Evolutionary conservation across 805 yeast species (phyloP), one percentile per base, ranked within the genome.

Genomic region (Allodekkera sacchari): DNA sequence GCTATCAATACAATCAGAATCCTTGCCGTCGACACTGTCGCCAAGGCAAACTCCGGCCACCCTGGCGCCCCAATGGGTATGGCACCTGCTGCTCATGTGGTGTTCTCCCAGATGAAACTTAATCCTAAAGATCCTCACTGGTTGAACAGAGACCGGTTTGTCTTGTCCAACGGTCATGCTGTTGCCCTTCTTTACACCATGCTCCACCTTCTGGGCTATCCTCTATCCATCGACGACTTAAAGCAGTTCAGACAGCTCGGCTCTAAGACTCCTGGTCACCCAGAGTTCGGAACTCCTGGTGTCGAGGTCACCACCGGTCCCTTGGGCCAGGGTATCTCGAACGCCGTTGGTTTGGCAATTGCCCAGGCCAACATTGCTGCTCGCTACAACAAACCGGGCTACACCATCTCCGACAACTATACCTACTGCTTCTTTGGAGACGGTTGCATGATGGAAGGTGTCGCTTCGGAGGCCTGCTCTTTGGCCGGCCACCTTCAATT

Each of bases 1-100:
- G 83, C 95, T 37, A 68, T 89, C 62, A 69, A 73, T 69, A 84
- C 97, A 48, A 83, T 89, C 66, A 85, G 96, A 67, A 64, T 79
- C 39, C 72, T 89, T 50, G 77, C 97, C 22, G 83, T 83, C 33
- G 98, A 89, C 59, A 77, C 83, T 44, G 94, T 84, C 41, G 69
- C 79, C 38, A 71, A 76, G 63, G 89, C 96, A 51, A 82, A 89
- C 64, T 81, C 95, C 39, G 98, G 98, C 46, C 98, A 89, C 67
- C 98, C 98, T 34, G 98, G 98, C 68, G 97, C 98, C 33, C 97
- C 97, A 52, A 77, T 89, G 74, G 97, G 97, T 43, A 68, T 89
- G 63, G 96, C 98, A 12, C 95, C 96, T 28, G 79, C 88, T 39
- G 95, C 96, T 41, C 96, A 89, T 62, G 79, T 77, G 35, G 59